A percentile compares a stretch with the other conserved stretches of the same genome.
Conservation (phyloP, 2,329 filamentous ascomycete species). For the Cordyceps fumosorosea region DNA sequence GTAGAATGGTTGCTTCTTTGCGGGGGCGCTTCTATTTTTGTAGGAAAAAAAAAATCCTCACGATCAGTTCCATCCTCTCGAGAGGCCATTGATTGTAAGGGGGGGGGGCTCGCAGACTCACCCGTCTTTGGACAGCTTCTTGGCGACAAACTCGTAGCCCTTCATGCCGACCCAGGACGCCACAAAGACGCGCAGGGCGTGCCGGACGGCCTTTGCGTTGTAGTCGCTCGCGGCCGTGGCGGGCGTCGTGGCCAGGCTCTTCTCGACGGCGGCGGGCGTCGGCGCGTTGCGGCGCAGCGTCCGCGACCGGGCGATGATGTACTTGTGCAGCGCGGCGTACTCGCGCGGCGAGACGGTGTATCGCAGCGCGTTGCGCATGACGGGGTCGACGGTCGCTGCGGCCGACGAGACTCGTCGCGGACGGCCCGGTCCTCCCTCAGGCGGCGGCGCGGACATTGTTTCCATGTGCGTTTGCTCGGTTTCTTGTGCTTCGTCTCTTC, state of each 20-base stretch:
- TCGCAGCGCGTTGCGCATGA: slow-evolving; percentile 77
- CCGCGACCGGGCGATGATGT: slow-evolving; percentile 67
- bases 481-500: neutral
- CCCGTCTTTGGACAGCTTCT: slow-evolving; percentile 41
- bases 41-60: slow-evolving; percentile 9
- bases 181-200: slow-evolving; percentile 64
- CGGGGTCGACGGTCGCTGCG: slow-evolving; percentile 47
- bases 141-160: slow-evolving; percentile 48
- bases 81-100: too few species aligned
- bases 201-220: slow-evolving; percentile 63
- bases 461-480: neutral
- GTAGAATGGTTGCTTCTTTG: slow-evolving; percentile 48
- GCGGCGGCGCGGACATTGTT: neutral
- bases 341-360: slow-evolving; percentile 82
- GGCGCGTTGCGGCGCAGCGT: slow-evolving; percentile 49
- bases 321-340: slow-evolving; percentile 78
- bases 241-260: slow-evolving; percentile 26
- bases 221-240: slow-evolving; percentile 44
- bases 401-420: slow-evolving; percentile 14
- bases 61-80: neutral
- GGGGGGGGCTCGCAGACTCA: slow-evolving; percentile 26
- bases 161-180: slow-evolving; percentile 58
- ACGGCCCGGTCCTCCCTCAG: neutral
- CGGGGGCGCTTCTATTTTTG: slow-evolving; percentile 15
- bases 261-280: slow-evolving; percentile 47